Percentiles rank a stretch among this genome's conserved stretches.
phyloP scores from a whole-genome alignment of 1,139 yeast species.

The Suhomyces bolitotheri region DNA sequence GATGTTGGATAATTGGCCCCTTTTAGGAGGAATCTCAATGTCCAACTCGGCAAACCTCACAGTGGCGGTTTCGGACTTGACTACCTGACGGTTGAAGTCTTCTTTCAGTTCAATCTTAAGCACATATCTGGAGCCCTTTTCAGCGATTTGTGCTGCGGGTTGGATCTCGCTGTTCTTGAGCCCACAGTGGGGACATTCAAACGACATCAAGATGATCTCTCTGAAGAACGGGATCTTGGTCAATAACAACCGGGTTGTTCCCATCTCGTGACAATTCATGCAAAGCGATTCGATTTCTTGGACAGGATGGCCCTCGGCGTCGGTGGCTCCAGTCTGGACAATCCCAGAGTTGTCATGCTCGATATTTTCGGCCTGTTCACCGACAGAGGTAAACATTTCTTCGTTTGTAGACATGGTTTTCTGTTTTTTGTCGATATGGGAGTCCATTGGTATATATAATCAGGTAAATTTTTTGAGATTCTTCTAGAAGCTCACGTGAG shows the following conservation, averaged over 20 bases:
- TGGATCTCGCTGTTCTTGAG: slow-evolving; percentile 90
- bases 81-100: slow-evolving; percentile 87
- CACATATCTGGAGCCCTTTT: slow-evolving; percentile 77
- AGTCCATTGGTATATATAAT: slow-evolving; percentile 13
- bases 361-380: slow-evolving; percentile 27
- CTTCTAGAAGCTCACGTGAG: slow-evolving; percentile 14
- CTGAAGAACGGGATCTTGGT: slow-evolving; percentile 91
- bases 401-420: slow-evolving; percentile 27
- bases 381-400: slow-evolving; percentile 56
- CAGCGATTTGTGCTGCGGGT: slow-evolving; percentile 87
- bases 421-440: slow-evolving; percentile 20
- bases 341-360: slow-evolving; percentile 13
- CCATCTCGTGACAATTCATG: slow-evolving; percentile 90
- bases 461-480: slow-evolving; percentile 4
- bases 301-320: slow-evolving; percentile 93
- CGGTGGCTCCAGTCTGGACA: slow-evolving; percentile 60
- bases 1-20: slow-evolving; percentile 89
- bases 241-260: slow-evolving; percentile 77
- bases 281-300: slow-evolving; percentile 94
- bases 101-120: slow-evolving; percentile 67
- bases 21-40: slow-evolving; percentile 91
- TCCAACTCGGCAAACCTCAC: slow-evolving; percentile 83
- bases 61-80: slow-evolving; percentile 86
- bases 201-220: slow-evolving; percentile 92
- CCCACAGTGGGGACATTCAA: slow-evolving; percentile 93